Base-by-base conservation (phyloP, 2,329 filamentous ascomycete species). In the Colletotrichum noveboracense region DNA sequence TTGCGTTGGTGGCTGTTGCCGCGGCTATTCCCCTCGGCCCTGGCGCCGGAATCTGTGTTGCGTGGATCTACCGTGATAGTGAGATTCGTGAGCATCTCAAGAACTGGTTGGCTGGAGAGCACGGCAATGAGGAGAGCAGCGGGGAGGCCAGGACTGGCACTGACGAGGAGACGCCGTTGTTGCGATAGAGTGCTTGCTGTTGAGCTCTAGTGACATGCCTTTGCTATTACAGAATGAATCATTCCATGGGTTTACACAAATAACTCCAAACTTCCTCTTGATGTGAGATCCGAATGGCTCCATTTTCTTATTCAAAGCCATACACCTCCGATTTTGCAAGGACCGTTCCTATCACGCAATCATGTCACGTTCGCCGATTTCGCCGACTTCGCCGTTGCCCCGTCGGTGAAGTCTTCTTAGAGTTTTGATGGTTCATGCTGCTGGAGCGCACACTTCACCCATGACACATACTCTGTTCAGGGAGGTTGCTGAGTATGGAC, bases 61-160 rank as follows among this genome's bases (percentile, higher is more conserved):
- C 82, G 1, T 87, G 86, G 86, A 76, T 86, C 32, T 84, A 85
- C 66, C 80, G 86, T 18, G 86, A 87, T 76, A 80, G 79, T 67
- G 80, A 84, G 75, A 81, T 86, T 26, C 79, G 81, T 43, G 67
- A 81, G 26, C 77, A 78, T 7, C 70, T 28, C 76, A 68, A 12
- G 77, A 76, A 13, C 74, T 79, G 10, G 79, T 43, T 56, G 55
- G 12, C 62, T 3, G 32, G 67, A 5, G 76, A 75, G 32, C 18
- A 34, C 18, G 6, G 4, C 1, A 24, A 21, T 30, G 38, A 32
- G n/a, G 60, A 67, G 66, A 10, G 24, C n/a, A 24, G 21, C 12
- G 74, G 70, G 26, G 76, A 61, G 34, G 73, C 67, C 12, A 48
- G 61, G 32, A 55, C 61, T 6, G 71, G 68, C 38, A 76, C 78